Evolutionary conservation across 2,329 filamentous ascomycete genomes (phyloP), one percentile per base, ranked within the genome.

Genomic region (Xylaria sp.): DNA sequence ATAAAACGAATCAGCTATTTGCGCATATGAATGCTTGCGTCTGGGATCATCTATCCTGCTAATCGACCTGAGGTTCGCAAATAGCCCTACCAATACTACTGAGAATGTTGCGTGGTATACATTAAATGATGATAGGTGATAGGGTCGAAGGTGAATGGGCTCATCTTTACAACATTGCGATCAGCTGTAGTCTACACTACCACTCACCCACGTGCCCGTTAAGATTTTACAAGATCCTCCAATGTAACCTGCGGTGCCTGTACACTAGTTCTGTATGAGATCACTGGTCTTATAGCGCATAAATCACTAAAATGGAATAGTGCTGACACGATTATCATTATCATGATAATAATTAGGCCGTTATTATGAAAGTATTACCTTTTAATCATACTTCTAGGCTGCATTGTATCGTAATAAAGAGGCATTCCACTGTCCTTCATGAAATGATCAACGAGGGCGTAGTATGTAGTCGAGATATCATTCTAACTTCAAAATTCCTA

Each of bases 131-230:
- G 9, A 35, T n/a, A 54, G n/a, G 18, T 2, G 10, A 12, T 21
- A 10, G 16, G 29, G 9, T 35, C 37, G 8, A 29, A 18, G 21
- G 23, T 27, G 40, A 42, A 42, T 42, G 13, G 37, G 21, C 29
- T 68, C 40, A 37, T 48, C 47, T 63, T 35, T 12, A 5, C 21
- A 29, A 44, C 32, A 50, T 42, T 50, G 35, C 21, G 62, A 65
- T 65, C 44, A 23, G 23, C 44, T 8, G 44, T 29, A 47, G n/a
- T 21, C 62, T 68, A 40, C 58, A 58, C 40, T 68, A 42, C 60
- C 29, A 65, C 66, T 53, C 40, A 29, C 37, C 66, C 66, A 69
- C 66, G 66, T 69, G 63, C 48, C 37, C 40, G n/a, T 44, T 53
- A 55, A 66, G 58, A 42, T 47, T 53, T 29, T 66, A 58, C 44